Evolutionary conservation across 2,329 filamentous ascomycete genomes (phyloP).

Genomic region (Ilyonectria destructans): DNA sequence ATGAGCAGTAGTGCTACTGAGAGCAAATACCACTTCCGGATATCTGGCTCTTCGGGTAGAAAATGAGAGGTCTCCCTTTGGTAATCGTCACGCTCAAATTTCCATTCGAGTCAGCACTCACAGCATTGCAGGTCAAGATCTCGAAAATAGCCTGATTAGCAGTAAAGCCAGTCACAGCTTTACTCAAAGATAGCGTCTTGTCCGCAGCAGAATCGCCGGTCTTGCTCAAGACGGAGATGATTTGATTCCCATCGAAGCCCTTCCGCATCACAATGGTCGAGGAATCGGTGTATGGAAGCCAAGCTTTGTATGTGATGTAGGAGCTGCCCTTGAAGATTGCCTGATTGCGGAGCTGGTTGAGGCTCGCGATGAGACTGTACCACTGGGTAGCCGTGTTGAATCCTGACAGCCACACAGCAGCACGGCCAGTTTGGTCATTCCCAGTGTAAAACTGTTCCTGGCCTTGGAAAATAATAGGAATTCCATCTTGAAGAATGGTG

Average conservation of each 20-base stretch:
- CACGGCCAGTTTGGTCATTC: slow-evolving; percentile 31
- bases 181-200: slow-evolving; percentile 18
- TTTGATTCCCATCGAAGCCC: slow-evolving; percentile 35
- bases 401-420: slow-evolving; percentile 34
- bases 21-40: slow-evolving; percentile 30
- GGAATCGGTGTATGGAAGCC: slow-evolving; percentile 31
- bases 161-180: slow-evolving; percentile 29
- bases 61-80: slow-evolving; percentile 30
- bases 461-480: slow-evolving; percentile 36
- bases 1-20: not conserved
- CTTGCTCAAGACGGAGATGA: slow-evolving; percentile 39
- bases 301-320: slow-evolving; percentile 36
- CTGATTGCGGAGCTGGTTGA: slow-evolving; percentile 38
- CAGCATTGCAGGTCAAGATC: slow-evolving; percentile 23
- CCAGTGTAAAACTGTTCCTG: slow-evolving; percentile 36
- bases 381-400: slow-evolving; percentile 29
- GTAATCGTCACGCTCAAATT: slow-evolving; percentile 32
- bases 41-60: slow-evolving; percentile 36
- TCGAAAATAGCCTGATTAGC: slow-evolving; percentile 31
- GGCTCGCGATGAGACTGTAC: slow-evolving; percentile 31
- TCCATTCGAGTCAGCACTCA: slow-evolving; percentile 24
- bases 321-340: slow-evolving; percentile 35
- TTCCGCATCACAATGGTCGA: slow-evolving; percentile 35
- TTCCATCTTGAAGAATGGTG: slow-evolving; percentile 35
- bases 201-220: slow-evolving; percentile 23